Percentiles rank a stretch among this genome's conserved stretches.
phyloP scores from a whole-genome alignment of 805 yeast species.

The Teunomyces funiuensis region DNA sequence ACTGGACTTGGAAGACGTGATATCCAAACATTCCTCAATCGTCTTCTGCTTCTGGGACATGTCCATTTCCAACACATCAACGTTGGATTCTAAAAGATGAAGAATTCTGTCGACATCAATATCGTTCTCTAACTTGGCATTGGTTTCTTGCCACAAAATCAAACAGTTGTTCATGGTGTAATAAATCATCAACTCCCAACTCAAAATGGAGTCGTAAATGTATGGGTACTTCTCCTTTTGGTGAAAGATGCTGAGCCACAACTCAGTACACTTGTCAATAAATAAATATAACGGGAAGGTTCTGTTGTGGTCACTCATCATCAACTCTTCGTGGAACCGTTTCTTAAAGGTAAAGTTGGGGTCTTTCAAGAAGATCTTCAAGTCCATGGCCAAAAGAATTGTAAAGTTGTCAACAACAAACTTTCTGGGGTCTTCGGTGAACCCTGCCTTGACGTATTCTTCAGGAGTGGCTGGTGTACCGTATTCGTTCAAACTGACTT shows the following conservation, averaged over 20 bases:
- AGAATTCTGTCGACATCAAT: slow-evolving; percentile 54
- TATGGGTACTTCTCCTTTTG: slow-evolving; percentile 31
- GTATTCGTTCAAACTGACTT: slow-evolving; percentile 40
- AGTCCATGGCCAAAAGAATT: slow-evolving; percentile 52
- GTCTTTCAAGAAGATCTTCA: slow-evolving; percentile 54
- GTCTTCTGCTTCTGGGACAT: slow-evolving; percentile 19
- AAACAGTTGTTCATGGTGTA: slow-evolving; percentile 57
- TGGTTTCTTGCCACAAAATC: slow-evolving; percentile 64
- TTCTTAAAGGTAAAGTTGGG: slow-evolving; percentile 62
- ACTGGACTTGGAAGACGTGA: slow-evolving; percentile 42
- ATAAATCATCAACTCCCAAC: slow-evolving; percentile 57
- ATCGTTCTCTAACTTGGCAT: slow-evolving; percentile 42
- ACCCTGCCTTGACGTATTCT: slow-evolving; percentile 48
- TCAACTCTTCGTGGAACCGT: slow-evolving; percentile 59
- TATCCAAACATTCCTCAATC: slow-evolving; percentile 47
- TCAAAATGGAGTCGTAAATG: slow-evolving; percentile 41
- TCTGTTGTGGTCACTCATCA: slow-evolving; percentile 54
- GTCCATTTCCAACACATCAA: slow-evolving; percentile 28
- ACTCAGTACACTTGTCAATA: slow-evolving; percentile 31
- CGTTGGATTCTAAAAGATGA: slow-evolving; percentile 39
- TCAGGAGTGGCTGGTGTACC: slow-evolving; percentile 43
- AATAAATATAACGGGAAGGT: slow-evolving; percentile 51
- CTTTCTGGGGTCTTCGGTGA: slow-evolving; percentile 43
- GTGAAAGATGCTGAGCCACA: slow-evolving; percentile 38
- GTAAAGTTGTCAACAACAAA: slow-evolving; percentile 47